Evolutionary conservation across 225 moss, liverwort and hornwort species (phyloP), one percentile per base, ranked within the genome.

Genomic region (Straminergon stramineum): DNA sequence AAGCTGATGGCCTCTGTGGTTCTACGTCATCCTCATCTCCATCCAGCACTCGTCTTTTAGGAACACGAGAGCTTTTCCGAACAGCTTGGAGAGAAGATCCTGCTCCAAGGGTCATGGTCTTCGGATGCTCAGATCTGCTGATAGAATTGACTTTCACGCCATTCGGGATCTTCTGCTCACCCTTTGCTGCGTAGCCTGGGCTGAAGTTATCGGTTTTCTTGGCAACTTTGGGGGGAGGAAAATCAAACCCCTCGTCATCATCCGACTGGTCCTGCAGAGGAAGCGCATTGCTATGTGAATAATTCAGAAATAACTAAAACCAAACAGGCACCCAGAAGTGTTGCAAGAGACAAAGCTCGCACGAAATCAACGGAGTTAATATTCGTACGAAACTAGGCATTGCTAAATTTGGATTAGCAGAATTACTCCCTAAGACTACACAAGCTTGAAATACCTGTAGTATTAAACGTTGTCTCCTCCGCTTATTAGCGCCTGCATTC

Each of bases 21-120:
- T 95, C 94, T 62, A 70, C 76, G 69, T 95, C 95, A 61, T 91
- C 93, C 88, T 95, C 92, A 68, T 94, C 94, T 73, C 95, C 95
- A 85, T 96, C 95, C 82, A 99, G 52, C 37, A 99, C 94, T 87
- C 96, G 95, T 91, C 90, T 96, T 90, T 99, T 99, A 23, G 99
- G 96, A 86, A 99, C 96, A 89, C 99, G 95, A 57, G 99, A 96
- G 89, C 99, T 99, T 91, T 99, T 99, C 69, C 99, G 94, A 81
- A 99, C 94, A 83, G 95, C 94, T 82, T 93, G 97, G 24, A 92
- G 84, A 45, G 93, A 91, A 66, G 92, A 89, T 64, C 90, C 94
- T 35, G 90, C 84, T 57, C 87, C 88, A 39, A 91, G 84, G 22
- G 84, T 82, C 87, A 81, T 73, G 31, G 67, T 88, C 82, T 90